Evolutionary conservation across 2,329 filamentous ascomycete species (phyloP), one percentile per base, ranked within the genome.

Genomic region (Cercospora sojina): DNA sequence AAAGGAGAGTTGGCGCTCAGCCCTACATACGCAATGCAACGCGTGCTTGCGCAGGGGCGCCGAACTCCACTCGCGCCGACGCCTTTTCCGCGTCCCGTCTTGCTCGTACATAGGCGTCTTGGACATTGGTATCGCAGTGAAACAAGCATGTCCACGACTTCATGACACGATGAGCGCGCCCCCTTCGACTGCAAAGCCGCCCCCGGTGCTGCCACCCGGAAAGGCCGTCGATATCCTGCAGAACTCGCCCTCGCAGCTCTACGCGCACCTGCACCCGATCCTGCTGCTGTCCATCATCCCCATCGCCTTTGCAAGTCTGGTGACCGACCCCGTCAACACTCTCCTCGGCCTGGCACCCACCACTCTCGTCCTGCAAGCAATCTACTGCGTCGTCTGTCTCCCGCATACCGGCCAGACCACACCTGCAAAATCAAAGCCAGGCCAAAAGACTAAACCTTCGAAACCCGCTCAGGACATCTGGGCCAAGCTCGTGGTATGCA

Each of bases 211-310:
- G 60, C 60, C 60, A 5, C 20, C 60, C n/a, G 47, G 59, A 23
- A 74, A 74, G 64, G 72, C 75, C 12, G 71, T 77, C 64, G 74
- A 77, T 8, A 66, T 76, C 56, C 75, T 77, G 31, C 69, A 67
- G 27, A 70, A 64, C 29, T 72, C 74, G 53, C 25, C 70, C 23
- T 71, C 77, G 2, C 71, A 67, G 58, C 68, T 77, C 53, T 85
- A 90, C 74, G 86, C 89, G 12, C 84, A 91, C 74, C 78, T 87
- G 20, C 91, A 96, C 71, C 89, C 91, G 0, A 78, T 85, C 27
- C 79, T 92, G 10, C 83, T 96, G 31, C 83, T 91, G 31, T 84
- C 84, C 9, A 79, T 90, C 38, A 88, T 90, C 75, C 83, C 85
- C 55, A 75, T 86, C 69, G 85, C 85, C 43, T 94, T 96, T 78